Percentiles rank a stretch among this genome's conserved stretches.
Evolutionary conservation across 805 yeast species (phyloP).

Genomic region (Suhomyces sp.): DNA sequence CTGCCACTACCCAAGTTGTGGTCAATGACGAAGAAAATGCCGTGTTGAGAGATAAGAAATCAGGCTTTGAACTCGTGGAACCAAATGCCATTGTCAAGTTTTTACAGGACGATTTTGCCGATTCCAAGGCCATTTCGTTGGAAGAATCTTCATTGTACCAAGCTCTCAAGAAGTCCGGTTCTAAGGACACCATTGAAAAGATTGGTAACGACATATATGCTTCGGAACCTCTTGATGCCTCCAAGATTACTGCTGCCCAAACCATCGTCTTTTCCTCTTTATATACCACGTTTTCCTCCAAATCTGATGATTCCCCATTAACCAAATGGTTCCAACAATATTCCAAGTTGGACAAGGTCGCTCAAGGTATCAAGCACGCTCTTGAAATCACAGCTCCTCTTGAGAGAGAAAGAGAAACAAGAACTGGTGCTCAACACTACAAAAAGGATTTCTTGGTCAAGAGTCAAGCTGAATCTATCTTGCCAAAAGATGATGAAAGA

Average conservation of each 20-base stretch:
- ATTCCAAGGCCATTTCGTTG: slow-evolving; percentile 29
- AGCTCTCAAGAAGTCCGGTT: slow-evolving; percentile 35
- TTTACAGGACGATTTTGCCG: slow-evolving; percentile 49
- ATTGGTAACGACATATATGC: slow-evolving; percentile 1
- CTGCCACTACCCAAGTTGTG: slow-evolving; percentile 14
- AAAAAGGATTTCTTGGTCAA: slow-evolving; percentile 32
- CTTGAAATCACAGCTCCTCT: slow-evolving; percentile 40
- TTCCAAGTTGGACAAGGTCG: slow-evolving; percentile 36
- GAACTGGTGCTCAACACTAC: slow-evolving; percentile 41
- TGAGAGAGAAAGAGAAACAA: slow-evolving; percentile 37
- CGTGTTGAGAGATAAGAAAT: slow-evolving; percentile 33
- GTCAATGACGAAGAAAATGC: slow-evolving; percentile 23
- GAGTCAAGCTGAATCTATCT: slow-evolving; percentile 26
- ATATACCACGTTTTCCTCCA: slow-evolving; percentile 37
- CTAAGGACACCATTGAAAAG: slow-evolving; percentile 6
- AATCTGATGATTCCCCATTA: slow-evolving; percentile 11
- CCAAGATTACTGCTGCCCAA: slow-evolving; percentile 47
- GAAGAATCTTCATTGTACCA: slow-evolving; percentile 48
- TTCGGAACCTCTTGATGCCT: slow-evolving; percentile 9
- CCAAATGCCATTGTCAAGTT: slow-evolving; percentile 71
- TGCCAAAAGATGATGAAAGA: slow-evolving; percentile 69
- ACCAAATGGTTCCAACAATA: slow-evolving; percentile 45
- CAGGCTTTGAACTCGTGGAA: slow-evolving; percentile 53
- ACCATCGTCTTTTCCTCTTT: slow-evolving; percentile 59
- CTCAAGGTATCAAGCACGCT: slow-evolving; percentile 49